These are phyloP conservation scores for Tetracentron sinense DNA, from an alignment of 164 flowering plant species.

Conservation along the genomic window DNA sequence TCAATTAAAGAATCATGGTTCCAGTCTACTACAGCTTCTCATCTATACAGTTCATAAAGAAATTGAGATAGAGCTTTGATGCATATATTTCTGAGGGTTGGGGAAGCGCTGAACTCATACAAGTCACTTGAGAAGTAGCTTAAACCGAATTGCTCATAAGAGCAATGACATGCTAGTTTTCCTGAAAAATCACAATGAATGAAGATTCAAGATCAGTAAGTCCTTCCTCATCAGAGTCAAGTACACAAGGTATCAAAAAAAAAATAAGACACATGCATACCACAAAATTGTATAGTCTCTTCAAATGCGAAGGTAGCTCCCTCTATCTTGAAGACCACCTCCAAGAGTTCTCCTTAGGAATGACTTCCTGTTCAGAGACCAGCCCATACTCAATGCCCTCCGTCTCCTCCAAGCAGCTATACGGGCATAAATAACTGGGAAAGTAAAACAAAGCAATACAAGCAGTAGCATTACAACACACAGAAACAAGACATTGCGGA, in stretches of 20 bases:
- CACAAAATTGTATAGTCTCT: background rate
- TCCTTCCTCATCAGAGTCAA: background rate
- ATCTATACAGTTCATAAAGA: background rate
- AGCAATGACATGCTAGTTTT: constrained; percentile 1
- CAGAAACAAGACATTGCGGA: constrained; percentile 71
- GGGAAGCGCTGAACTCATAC: background rate
- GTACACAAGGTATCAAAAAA: background rate
- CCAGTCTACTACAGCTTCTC: background rate
- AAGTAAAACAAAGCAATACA: constrained; percentile 62
- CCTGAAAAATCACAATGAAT: background rate
- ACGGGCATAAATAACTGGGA: constrained; percentile 52
- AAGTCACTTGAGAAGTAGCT: background rate
- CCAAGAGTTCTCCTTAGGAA: constrained; percentile 46
- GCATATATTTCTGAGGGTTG: background rate
- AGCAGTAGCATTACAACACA: constrained; percentile 56
- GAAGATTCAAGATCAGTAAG: background rate
- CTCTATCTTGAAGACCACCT: constrained; percentile 32
- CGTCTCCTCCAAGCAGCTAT: constrained; percentile 54
- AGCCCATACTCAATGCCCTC: constrained; percentile 50
- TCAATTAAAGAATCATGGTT: background rate
- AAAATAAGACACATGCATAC: background rate
- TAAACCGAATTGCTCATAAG: background rate
- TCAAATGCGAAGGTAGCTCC: constrained; percentile 58
- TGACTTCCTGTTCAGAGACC: constrained; percentile 73
- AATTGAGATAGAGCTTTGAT: background rate